Evolutionary conservation across 352 stramenopile species (phyloP).

Genomic region (Globisporangium alternatum): DNA sequence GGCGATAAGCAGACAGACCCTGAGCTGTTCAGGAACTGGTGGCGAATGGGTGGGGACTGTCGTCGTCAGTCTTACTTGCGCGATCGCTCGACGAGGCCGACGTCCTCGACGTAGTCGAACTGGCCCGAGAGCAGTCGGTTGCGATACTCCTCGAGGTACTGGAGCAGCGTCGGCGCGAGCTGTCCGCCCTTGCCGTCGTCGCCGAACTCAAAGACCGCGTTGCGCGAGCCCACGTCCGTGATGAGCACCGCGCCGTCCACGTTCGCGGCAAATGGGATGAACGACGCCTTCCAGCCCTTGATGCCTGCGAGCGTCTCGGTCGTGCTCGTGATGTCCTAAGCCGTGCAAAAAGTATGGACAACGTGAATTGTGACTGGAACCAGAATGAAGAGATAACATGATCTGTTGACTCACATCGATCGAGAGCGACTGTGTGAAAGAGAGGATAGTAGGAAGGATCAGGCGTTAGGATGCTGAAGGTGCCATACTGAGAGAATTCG

Average conservation of each 20-base stretch:
- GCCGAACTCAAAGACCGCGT: slow-evolving; percentile 65
- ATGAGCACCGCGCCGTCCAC: slow-evolving; percentile 66
- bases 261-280: slow-evolving; percentile 73
- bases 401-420: slow-evolving; percentile 36
- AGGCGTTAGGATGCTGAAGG: neutral
- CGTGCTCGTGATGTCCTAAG: slow-evolving; percentile 56
- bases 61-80: slow-evolving; percentile 36
- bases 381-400: neutral
- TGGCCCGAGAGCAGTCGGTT: slow-evolving; percentile 79
- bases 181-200: slow-evolving; percentile 58
- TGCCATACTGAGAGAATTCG: neutral
- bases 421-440: slow-evolving; percentile 39
- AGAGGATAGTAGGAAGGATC: neutral
- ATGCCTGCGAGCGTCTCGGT: slow-evolving; percentile 41
- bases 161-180: slow-evolving; percentile 48
- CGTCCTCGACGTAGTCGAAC: slow-evolving; percentile 81
- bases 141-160: slow-evolving; percentile 78
- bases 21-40: neutral
- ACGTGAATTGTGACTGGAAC: neutral
- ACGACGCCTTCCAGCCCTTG: slow-evolving; percentile 55
- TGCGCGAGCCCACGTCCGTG: slow-evolving; percentile 42
- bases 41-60: neutral
- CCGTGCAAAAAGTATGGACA: neutral
- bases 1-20: too few relatives aligned
- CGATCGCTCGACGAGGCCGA: slow-evolving; percentile 77